Evolutionary conservation across 768 basidiomycete genomes (phyloP).

Genomic region (Kondoa subrosea): DNA sequence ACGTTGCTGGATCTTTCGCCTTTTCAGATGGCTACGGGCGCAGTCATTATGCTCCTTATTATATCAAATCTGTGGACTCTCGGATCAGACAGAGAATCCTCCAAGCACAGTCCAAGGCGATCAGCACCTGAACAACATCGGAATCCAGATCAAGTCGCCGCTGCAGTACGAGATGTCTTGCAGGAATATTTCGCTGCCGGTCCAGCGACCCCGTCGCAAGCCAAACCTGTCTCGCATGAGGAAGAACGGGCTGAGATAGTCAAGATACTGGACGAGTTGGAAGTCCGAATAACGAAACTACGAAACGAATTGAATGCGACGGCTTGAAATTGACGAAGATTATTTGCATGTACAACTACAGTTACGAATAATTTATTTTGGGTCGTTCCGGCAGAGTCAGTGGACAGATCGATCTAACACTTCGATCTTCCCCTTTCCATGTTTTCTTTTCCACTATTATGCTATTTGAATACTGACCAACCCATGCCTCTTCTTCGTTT

Average conservation of each 20-base stretch:
- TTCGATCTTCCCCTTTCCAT: too few relatives aligned
- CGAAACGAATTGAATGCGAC: neutral
- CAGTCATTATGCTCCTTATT: conserved; percentile 55
- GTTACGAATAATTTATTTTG: too few relatives aligned
- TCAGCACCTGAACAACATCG: conserved; percentile 3
- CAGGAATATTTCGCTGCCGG: conserved; percentile 23
- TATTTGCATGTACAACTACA: neutral
- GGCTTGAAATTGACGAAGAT: neutral
- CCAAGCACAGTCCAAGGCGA: conserved; percentile 6
- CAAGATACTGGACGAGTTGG: neutral
- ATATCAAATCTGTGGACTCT: conserved; percentile 66
- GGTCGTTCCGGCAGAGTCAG: too few relatives aligned
- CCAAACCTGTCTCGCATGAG: neutral
- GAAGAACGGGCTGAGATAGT: neutral
- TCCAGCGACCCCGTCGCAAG: neutral
- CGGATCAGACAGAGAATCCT: conserved; percentile 10
- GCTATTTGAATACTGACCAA: too few relatives aligned
- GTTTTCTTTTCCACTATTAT: too few relatives aligned
- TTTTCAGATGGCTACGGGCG: conserved; percentile 37
- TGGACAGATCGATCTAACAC: too few relatives aligned
- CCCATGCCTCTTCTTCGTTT: too few relatives aligned
- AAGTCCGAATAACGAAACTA: neutral
- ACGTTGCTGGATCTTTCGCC: conserved; percentile 17
- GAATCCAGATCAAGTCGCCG: conserved; percentile 21
- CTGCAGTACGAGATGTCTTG: conserved; percentile 25